phyloP scores from a whole-genome alignment of 1,139 yeast genomes.

The Pichia sp. region DNA sequence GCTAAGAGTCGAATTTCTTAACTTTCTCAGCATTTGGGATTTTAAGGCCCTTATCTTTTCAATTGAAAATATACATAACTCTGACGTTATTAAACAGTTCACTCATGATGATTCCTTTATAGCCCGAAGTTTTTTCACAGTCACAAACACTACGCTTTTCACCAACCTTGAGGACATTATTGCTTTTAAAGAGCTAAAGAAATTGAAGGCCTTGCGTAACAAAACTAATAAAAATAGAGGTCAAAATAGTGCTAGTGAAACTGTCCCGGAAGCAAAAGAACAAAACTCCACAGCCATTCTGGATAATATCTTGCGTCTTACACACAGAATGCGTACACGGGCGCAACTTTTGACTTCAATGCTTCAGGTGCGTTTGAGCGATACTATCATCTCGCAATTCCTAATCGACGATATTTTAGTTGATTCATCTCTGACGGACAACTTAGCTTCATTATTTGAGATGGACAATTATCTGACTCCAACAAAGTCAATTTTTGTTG shows the following conservation, averaged over 20 bases:
- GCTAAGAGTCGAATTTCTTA: conserved; percentile 19
- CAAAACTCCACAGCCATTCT: not conserved
- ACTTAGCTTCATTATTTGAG: conserved; percentile 23
- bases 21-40: conserved; percentile 18
- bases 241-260: not conserved
- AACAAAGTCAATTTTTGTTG: conserved; percentile 19
- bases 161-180: conserved; percentile 18
- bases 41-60: conserved; percentile 9
- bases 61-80: conserved; percentile 13
- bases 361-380: conserved; percentile 17
- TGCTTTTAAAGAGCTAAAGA: not conserved
- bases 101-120: conserved; percentile 18
- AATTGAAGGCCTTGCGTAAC: not conserved
- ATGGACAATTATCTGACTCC: conserved; percentile 10
- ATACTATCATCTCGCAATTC: conserved; percentile 15
- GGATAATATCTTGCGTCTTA: conserved; percentile 17
- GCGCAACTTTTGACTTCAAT: conserved; percentile 24
- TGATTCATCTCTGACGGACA: conserved; percentile 27
- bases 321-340: conserved; percentile 24
- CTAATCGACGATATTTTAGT: conserved; percentile 26
- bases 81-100: conserved; percentile 9
- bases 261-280: not conserved
- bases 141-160: conserved; percentile 15
- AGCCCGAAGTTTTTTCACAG: conserved; percentile 19
- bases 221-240: not conserved